Conservation (phyloP, 305 asterid species). For the Withania somnifera region DNA sequence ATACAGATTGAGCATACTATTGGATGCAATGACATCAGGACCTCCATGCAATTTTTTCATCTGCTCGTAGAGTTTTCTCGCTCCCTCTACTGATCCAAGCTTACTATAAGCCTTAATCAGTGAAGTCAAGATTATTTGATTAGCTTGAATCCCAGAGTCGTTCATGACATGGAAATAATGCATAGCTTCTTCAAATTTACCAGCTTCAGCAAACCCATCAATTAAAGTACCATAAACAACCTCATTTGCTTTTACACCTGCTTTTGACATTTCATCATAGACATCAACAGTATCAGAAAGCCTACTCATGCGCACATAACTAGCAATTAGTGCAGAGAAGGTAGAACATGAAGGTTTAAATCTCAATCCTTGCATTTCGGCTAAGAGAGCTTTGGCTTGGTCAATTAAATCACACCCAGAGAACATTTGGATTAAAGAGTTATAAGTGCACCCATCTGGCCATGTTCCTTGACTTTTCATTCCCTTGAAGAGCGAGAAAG, state of each 20-base stretch:
- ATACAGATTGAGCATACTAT: slow-evolving; percentile 66
- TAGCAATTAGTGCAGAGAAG: slow-evolving; percentile 56
- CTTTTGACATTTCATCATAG: slow-evolving; percentile 53
- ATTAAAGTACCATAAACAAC: slow-evolving; percentile 70
- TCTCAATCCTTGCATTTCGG: slow-evolving; percentile 64
- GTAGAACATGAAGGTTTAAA: slow-evolving; percentile 63
- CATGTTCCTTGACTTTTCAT: slow-evolving; percentile 89
- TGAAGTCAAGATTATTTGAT: slow-evolving; percentile 64
- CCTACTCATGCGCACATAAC: slow-evolving; percentile 38
- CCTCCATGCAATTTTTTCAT: slow-evolving; percentile 55
- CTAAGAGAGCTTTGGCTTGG: slow-evolving; percentile 45
- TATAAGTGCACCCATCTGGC: slow-evolving; percentile 91
- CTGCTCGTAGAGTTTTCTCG: slow-evolving; percentile 52
- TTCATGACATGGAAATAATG: slow-evolving; percentile 54
- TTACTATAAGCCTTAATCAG: slow-evolving; percentile 80
- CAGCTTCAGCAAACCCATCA: slow-evolving; percentile 72
- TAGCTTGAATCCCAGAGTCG: slow-evolving; percentile 49
- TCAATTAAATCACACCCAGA: slow-evolving; percentile 58
- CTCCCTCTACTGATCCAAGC: slow-evolving; percentile 70
- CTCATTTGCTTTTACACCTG: slow-evolving; percentile 61
- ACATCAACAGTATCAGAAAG: slow-evolving; percentile 51
- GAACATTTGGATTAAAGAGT: slow-evolving; percentile 78
- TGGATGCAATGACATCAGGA: slow-evolving; percentile 80
- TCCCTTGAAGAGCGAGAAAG: slow-evolving; percentile 56
- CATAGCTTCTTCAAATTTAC: slow-evolving; percentile 59